A percentile compares a stretch with the other conserved stretches of the same genome.
These are phyloP conservation scores for Tricholoma flavovirens DNA, from an alignment of 768 basidiomycete species.

Conservation along the genomic window DNA sequence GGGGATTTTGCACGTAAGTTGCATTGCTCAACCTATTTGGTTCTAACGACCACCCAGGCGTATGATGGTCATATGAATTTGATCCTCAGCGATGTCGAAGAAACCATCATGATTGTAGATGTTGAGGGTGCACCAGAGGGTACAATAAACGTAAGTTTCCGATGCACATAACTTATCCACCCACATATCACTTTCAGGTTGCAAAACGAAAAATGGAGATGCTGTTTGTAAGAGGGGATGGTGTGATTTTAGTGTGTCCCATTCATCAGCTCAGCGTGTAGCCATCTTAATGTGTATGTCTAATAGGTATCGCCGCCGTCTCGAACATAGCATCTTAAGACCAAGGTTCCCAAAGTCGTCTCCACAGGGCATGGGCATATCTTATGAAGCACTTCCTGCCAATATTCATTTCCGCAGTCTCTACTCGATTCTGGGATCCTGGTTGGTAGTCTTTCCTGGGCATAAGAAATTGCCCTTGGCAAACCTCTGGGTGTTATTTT, in stretches of 20 bases:
- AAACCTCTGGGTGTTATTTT: not conserved
- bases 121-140: conserved; percentile 59
- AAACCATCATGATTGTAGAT: conserved; percentile 96
- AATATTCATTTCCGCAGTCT: conserved; percentile 28
- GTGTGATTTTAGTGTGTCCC: conserved; percentile 82
- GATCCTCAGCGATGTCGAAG: conserved; percentile 95
- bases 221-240: conserved; percentile 96
- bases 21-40: conserved; percentile 8
- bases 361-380: not conserved
- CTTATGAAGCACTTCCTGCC: conserved; percentile 16
- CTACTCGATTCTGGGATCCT: not conserved
- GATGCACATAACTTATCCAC: conserved; percentile 1
- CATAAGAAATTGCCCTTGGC: conserved; percentile 3
- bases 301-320: conserved; percentile 75
- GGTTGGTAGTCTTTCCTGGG: not conserved
- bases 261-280: conserved; percentile 4
- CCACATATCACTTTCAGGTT: conserved; percentile 42
- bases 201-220: conserved; percentile 95
- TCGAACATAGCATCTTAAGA: conserved; percentile 49
- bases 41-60: conserved; percentile 49
- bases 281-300: conserved; percentile 8
- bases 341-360: not conserved
- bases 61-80: conserved; percentile 99
- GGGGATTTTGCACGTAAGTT: conserved; percentile 85
- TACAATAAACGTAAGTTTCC: conserved; percentile 54